Percentiles rank a stretch among this genome's conserved stretches.
Evolutionary conservation across 2,329 filamentous ascomycete species (phyloP).

Genomic region (Hirsutella rhossiliensis): DNA sequence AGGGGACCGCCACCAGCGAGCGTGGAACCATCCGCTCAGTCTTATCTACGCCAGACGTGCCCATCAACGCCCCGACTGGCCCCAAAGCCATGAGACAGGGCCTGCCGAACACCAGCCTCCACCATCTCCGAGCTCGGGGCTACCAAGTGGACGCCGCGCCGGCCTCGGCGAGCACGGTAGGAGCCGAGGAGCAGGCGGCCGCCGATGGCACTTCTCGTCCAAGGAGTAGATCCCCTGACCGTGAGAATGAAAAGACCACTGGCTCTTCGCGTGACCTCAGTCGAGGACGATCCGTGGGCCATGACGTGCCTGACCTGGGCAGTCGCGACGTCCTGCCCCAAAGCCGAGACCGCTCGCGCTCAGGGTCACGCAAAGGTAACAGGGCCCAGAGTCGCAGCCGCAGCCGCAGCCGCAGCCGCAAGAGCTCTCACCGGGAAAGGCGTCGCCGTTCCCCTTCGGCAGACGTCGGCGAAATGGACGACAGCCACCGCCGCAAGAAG

Average conservation of each 20-base stretch:
- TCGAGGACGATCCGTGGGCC: slow-evolving; percentile 17
- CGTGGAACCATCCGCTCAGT: slow-evolving; percentile 18
- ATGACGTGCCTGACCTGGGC: background rate
- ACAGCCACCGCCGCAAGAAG: slow-evolving; percentile 35
- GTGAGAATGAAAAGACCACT: slow-evolving; percentile 22
- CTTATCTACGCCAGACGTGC: slow-evolving; percentile 27
- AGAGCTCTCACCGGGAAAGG: slow-evolving; percentile 35
- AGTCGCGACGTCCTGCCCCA: background rate
- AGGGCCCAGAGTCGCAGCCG: slow-evolving; percentile 14
- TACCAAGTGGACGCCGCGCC: slow-evolving; percentile 30
- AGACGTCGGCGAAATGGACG: slow-evolving; percentile 34
- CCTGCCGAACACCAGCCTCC: slow-evolving; percentile 67
- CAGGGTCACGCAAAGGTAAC: slow-evolving; percentile 14
- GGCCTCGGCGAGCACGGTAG: background rate
- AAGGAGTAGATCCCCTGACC: slow-evolving; percentile 34
- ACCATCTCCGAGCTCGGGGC: slow-evolving; percentile 46
- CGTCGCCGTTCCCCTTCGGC: slow-evolving; percentile 42
- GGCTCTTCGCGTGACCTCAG: slow-evolving; percentile 20
- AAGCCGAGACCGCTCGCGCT: slow-evolving; percentile 13
- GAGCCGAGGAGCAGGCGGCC: slow-evolving; percentile 4
- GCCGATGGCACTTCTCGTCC: slow-evolving; percentile 18
- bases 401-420: slow-evolving; percentile 29
- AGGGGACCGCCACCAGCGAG: slow-evolving; percentile 7
- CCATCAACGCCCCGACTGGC: slow-evolving; percentile 72
- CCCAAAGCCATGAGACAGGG: slow-evolving; percentile 92